Evolutionary conservation across 305 asterid genomes (phyloP).

Genomic region (Solanum chacoense): DNA sequence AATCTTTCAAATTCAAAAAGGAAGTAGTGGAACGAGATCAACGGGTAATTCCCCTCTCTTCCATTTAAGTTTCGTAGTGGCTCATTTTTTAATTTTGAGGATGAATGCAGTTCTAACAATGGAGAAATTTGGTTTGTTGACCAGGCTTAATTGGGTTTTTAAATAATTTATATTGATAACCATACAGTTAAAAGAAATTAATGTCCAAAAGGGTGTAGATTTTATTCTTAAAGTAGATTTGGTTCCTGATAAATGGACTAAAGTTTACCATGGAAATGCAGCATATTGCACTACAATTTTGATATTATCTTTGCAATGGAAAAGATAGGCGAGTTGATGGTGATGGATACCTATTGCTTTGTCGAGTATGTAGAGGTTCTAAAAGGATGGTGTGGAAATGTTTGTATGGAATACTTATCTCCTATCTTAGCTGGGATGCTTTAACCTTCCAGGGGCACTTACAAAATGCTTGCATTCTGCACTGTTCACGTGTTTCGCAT

Average conservation of each 20-base stretch:
- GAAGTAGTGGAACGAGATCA: background rate
- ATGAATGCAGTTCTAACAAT: background rate
- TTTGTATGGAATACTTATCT: background rate
- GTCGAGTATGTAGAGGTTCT: background rate
- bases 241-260: background rate
- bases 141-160: background rate
- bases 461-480: background rate
- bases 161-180: background rate
- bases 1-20: background rate
- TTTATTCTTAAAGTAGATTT: background rate
- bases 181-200: background rate
- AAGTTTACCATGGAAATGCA: background rate
- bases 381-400: background rate
- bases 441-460: background rate
- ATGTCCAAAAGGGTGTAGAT: background rate
- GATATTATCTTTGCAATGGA: background rate
- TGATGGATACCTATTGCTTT: background rate
- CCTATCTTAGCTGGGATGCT: background rate
- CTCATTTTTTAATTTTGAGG: background rate
- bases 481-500: background rate
- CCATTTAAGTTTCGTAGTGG: background rate
- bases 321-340: background rate
- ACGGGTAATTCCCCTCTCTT: background rate
- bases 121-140: background rate
- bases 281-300: background rate